Conservation (phyloP, 140 eudicot species). For the Cichorium intybus region DNA sequence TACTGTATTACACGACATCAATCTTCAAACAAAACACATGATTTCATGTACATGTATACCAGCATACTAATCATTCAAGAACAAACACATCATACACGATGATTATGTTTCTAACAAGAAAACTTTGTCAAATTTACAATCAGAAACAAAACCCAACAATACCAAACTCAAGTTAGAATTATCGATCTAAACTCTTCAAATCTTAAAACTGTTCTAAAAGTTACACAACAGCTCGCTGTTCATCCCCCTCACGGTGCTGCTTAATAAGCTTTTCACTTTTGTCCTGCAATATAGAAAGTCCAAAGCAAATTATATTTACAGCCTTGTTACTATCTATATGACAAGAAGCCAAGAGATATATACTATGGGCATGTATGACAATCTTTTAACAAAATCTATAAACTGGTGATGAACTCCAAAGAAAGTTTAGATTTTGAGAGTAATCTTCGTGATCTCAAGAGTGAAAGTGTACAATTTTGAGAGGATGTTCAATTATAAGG, state of each 20-base stretch:
- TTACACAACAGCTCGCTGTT: conserved; percentile 25
- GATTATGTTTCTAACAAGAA: conserved; percentile 18
- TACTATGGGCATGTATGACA: neutral
- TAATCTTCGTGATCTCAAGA: neutral
- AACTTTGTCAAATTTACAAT: conserved; percentile 1
- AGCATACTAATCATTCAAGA: conserved; percentile 23
- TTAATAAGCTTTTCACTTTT: conserved; percentile 9
- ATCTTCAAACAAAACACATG: conserved; percentile 19
- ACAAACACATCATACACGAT: conserved; percentile 22
- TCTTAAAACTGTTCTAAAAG: conserved; percentile 3
- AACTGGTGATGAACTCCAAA: neutral
- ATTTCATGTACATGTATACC: conserved; percentile 35
- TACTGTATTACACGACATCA: conserved; percentile 16
- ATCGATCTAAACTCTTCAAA: conserved; percentile 5
- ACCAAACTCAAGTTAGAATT: conserved; percentile 7
- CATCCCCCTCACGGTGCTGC: conserved; percentile 23
- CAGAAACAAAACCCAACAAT: conserved; percentile 15
- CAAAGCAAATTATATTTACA: neutral
- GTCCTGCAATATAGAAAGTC: conserved; percentile 18
- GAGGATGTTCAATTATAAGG: neutral
- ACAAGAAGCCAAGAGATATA: neutral
- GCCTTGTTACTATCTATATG: neutral
- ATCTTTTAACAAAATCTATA: neutral
- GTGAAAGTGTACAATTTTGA: neutral
- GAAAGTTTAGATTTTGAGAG: neutral